Percentiles rank a stretch among this genome's conserved stretches.
phyloP scores from a whole-genome alignment of 1,139 yeast species.

The Scheffersomyces cryptocercus region DNA sequence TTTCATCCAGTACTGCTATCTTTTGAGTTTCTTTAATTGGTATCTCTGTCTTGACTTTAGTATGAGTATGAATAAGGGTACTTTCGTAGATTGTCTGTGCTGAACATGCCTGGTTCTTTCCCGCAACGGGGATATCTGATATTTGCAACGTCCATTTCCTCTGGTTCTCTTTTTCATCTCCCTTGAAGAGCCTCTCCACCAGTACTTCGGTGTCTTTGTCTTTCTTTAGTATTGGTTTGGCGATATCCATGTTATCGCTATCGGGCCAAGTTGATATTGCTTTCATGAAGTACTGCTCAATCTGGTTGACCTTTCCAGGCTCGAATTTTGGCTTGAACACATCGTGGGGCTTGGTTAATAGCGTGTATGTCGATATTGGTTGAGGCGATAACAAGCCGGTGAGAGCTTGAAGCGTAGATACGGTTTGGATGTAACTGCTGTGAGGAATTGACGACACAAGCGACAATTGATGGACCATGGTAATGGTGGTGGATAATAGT shows the following conservation, averaged over 20 bases:
- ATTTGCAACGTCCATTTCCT: constrained; percentile 65
- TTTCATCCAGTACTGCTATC: neutral
- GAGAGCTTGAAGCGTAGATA: constrained; percentile 46
- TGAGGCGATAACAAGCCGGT: constrained; percentile 45
- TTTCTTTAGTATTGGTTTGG: constrained; percentile 24
- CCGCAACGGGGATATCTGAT: constrained; percentile 86
- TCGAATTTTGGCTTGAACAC: constrained; percentile 49
- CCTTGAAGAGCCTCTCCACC: constrained; percentile 32
- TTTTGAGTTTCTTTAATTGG: neutral
- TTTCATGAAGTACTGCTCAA: constrained; percentile 49
- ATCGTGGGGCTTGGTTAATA: constrained; percentile 43
- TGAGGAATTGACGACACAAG: constrained; percentile 46
- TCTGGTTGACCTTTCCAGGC: constrained; percentile 53
- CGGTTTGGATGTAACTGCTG: constrained; percentile 41
- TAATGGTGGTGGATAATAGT: neutral
- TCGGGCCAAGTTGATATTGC: constrained; percentile 47
- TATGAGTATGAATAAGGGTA: constrained; percentile 52
- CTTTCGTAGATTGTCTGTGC: constrained; percentile 73
- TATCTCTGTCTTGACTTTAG: constrained; percentile 16
- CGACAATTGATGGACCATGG: constrained; percentile 47
- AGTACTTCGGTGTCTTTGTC: constrained; percentile 18
- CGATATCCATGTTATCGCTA: constrained; percentile 24
- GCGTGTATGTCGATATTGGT: constrained; percentile 43
- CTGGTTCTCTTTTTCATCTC: constrained; percentile 26
- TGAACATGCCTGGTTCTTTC: constrained; percentile 62